Conservation (phyloP, 2,329 filamentous ascomycete genomes). For the Alternaria postmessia region DNA sequence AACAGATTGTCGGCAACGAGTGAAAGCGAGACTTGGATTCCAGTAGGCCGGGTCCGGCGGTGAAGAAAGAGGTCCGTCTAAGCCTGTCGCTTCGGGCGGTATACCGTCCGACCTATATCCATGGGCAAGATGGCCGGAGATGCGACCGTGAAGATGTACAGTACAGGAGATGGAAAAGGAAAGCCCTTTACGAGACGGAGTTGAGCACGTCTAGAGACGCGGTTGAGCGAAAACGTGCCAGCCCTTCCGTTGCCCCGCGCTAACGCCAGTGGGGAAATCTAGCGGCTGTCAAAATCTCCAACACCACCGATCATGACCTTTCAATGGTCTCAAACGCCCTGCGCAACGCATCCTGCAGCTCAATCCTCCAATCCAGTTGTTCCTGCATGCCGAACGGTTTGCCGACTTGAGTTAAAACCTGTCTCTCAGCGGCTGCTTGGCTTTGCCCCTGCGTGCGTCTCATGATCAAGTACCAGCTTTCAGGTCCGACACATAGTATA, state of each 20-base stretch:
- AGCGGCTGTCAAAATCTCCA: constrained; percentile 5
- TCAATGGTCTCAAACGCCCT: constrained; percentile 10
- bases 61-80: constrained; percentile 23
- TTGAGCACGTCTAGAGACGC: no score
- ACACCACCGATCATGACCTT: constrained; percentile 16
- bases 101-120: constrained; percentile 12
- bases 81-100: constrained; percentile 26
- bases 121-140: neutral
- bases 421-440: neutral
- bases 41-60: constrained; percentile 8
- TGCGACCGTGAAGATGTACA: neutral
- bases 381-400: constrained; percentile 17
- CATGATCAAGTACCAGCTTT: neutral
- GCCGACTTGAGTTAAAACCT: neutral
- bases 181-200: neutral
- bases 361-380: constrained; percentile 13
- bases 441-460: neutral
- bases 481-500: neutral
- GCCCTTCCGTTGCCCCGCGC: constrained; percentile 15
- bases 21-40: neutral
- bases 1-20: no score
- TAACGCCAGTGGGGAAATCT: constrained; percentile 22
- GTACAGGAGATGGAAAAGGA: neutral
- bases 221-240: neutral
- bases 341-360: constrained; percentile 20